phyloP scores from a whole-genome alignment of 371 early-diverging fungal species.

The Lichtheimia corymbifera region DNA sequence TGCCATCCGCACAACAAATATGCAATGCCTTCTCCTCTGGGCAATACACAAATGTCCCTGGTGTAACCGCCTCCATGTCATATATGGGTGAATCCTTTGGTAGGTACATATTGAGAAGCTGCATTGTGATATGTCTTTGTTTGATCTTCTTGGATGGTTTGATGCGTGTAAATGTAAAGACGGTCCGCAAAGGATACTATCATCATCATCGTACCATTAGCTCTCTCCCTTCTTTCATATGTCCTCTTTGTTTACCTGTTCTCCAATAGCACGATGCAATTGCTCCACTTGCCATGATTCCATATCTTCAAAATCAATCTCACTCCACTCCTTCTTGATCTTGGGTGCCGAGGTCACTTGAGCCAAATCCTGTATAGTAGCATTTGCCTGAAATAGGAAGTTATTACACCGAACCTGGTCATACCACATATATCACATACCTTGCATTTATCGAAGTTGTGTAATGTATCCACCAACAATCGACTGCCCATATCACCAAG shows the following conservation, averaged over 20 bases:
- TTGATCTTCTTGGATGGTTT: conserved; percentile 22
- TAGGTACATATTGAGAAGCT: conserved; percentile 28
- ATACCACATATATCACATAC: conserved; percentile 20
- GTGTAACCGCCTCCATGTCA: conserved; percentile 17
- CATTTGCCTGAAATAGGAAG: conserved; percentile 39
- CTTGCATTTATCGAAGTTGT: conserved; percentile 56
- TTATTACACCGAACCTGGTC: not conserved
- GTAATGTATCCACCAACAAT: conserved; percentile 63
- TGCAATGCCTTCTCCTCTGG: conserved; percentile 38
- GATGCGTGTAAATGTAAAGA: conserved; percentile 26
- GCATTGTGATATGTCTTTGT: conserved; percentile 17
- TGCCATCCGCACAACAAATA: conserved; percentile 46
- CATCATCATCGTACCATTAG: not conserved
- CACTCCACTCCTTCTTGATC: conserved; percentile 59
- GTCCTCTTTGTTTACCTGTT: conserved; percentile 54
- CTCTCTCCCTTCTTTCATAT: conserved; percentile 8
- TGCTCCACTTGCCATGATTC: conserved; percentile 63
- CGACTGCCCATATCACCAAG: conserved; percentile 69
- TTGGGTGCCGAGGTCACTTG: conserved; percentile 78
- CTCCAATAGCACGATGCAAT: conserved; percentile 74
- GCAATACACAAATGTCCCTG: conserved; percentile 54
- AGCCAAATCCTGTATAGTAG: conserved; percentile 63
- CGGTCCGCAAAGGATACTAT: conserved; percentile 39
- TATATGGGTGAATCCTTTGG: conserved; percentile 20
- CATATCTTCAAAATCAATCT: conserved; percentile 65